Percentiles rank a stretch among this genome's conserved stretches.
Evolutionary conservation across 176 grass and related monocot species (phyloP).

Genomic region (Lolium perenne): DNA sequence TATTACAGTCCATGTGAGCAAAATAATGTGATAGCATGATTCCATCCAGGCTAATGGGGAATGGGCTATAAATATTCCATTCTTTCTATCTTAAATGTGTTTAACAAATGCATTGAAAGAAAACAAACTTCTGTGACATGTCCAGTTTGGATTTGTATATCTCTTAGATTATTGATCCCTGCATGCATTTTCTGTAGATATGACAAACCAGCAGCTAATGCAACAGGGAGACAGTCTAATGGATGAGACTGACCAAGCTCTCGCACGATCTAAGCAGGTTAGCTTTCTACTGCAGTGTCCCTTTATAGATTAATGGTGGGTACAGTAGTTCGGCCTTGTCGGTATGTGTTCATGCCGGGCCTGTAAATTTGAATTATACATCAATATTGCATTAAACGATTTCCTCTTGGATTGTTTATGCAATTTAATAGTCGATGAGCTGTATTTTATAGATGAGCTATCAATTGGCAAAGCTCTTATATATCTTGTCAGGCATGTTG

Average conservation of each 20-base stretch:
- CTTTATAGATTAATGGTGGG: neutral
- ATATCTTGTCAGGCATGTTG: conserved; percentile 17
- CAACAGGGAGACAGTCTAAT: conserved; percentile 73
- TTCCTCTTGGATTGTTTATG: neutral
- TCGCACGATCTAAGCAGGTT: conserved; percentile 78
- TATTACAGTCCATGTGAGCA: neutral
- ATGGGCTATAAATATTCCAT: conserved; percentile 15
- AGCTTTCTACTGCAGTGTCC: conserved; percentile 23
- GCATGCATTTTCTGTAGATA: conserved; percentile 51
- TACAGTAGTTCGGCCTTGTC: neutral
- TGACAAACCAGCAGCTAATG: conserved; percentile 96
- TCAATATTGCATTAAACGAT: neutral
- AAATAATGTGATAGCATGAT: neutral
- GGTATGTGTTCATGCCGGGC: neutral
- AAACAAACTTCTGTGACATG: neutral
- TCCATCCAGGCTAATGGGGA: conserved; percentile 17
- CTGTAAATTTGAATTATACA: neutral
- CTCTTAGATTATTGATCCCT: conserved; percentile 9
- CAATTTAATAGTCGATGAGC: neutral
- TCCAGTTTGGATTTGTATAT: conserved; percentile 8
- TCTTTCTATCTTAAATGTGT: neutral
- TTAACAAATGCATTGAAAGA: conserved; percentile 32
- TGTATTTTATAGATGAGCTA: neutral
- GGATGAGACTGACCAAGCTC: conserved; percentile 95
- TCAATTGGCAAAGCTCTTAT: neutral